Conservation (phyloP, 805 yeast species). For the Candida maltosa region DNA sequence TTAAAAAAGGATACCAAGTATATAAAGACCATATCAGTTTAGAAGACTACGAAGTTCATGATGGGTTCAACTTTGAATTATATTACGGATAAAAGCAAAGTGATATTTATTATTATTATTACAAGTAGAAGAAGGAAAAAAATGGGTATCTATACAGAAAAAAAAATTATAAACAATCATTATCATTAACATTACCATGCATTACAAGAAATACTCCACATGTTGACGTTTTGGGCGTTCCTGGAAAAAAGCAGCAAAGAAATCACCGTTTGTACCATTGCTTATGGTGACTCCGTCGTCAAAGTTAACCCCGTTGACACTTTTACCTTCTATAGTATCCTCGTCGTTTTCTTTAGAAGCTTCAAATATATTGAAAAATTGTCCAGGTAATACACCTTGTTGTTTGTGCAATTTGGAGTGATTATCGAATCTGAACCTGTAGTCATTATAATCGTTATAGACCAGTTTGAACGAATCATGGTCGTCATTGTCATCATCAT, state of each 20-base stretch:
- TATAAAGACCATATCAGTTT: conserved; percentile 86
- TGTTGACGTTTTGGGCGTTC: conserved; percentile 32
- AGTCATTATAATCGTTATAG: conserved; percentile 2
- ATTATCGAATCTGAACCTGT: conserved; percentile 5
- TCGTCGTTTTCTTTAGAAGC: conserved; percentile 92
- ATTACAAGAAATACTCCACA: conserved; percentile 44
- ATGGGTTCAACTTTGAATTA: conserved; percentile 83
- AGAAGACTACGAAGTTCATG: conserved; percentile 93
- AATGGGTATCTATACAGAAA: no score
- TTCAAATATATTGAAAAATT: conserved; percentile 89
- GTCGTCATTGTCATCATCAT: conserved; percentile 2
- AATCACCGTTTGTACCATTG: conserved; percentile 15
- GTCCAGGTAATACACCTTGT: conserved; percentile 42
- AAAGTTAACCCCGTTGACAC: conserved; percentile 32
- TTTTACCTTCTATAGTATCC: conserved; percentile 42
- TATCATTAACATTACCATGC: conserved; percentile 4
- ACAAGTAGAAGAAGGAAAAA: no score
- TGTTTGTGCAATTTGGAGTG: conserved; percentile 5
- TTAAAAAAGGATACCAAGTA: conserved; percentile 82
- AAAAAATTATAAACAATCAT: background rate
- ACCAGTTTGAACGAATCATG: conserved; percentile 6
- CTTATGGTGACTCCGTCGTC: conserved; percentile 12
- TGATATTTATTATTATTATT: background rate
- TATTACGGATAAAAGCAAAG: conserved; percentile 52
- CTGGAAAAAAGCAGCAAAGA: conserved; percentile 16